Evolutionary conservation across 1,284 basidiomycete genomes (phyloP), one percentile per base, ranked within the genome.

Genomic region (Ceratobasidium sp.): DNA sequence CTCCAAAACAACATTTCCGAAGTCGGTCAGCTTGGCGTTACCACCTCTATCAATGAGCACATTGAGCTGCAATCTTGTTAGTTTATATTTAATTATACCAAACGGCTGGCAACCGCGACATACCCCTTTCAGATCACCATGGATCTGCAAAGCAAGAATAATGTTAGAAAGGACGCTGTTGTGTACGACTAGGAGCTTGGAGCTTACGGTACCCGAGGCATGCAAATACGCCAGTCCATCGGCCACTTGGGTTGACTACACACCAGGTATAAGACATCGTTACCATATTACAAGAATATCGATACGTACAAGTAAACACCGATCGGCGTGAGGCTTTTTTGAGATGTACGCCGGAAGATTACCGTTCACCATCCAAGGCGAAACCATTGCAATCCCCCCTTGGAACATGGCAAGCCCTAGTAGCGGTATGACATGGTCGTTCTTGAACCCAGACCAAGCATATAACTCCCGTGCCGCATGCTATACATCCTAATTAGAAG

Each of bases 121-220:
- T 27, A 63, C 41, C 22, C 60, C 60, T 14, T 63, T 63, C 15
- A 63, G 41, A 41, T 63, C 60, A 9, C 60, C 60, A 24, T 63
- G 60, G 14, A 63, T 44, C 60, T 63, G 15, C n/a, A n/a, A n/a
- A n/a, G n/a, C n/a, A 2, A 47, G 9, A 4, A 9, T 14, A n/a
- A 7, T 8, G 33, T 45, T 45, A 24, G 60, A 19, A n/a, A 31
- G n/a, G 5, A 24, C 3, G 8, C 29, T 14, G 8, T 3, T n/a
- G 9, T 22, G 8, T 9, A 11, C 15, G 3, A 41, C 29, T 8
- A 7, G 6, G 27, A 41, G 3, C 22, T n/a, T 33, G 57, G 7
- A n/a, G 29, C 57, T 59, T 17, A 59, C 29, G 7, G 19, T 59
- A 6, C n/a, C 11, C 15, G 31, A 11, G 9, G 15, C 8, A 41